These are phyloP conservation scores for Ceratobasidium sp. DNA, from an alignment of 1,284 basidiomycete species.

Conservation along the genomic window DNA sequence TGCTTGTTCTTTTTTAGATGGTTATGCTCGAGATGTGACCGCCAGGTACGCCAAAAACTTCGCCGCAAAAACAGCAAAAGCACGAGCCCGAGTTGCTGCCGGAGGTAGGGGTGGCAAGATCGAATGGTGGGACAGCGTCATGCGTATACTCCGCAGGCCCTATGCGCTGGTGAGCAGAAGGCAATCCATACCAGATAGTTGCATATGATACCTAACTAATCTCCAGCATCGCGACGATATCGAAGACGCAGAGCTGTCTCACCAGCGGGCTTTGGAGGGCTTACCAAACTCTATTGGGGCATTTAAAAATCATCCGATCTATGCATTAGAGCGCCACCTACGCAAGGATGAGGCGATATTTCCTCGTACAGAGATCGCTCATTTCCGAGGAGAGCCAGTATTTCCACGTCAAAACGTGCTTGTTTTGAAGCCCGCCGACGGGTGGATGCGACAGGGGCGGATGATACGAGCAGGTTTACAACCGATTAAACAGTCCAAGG, in stretches of 20 bases:
- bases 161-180: constrained; percentile 73
- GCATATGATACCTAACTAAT: constrained; percentile 42
- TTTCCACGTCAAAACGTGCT: constrained; percentile 86
- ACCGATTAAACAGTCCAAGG: constrained; percentile 90
- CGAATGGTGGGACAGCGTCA: constrained; percentile 86
- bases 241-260: constrained; percentile 92
- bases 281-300: constrained; percentile 92
- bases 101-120: constrained; percentile 62
- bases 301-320: constrained; percentile 97
- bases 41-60: constrained; percentile 76
- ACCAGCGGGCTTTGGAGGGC: constrained; percentile 82
- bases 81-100: constrained; percentile 66
- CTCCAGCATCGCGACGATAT: constrained; percentile 86
- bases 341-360: constrained; percentile 88
- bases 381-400: constrained; percentile 94
- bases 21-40: constrained; percentile 60
- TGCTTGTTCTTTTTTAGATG: constrained; percentile 57
- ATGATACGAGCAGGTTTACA: constrained; percentile 76
- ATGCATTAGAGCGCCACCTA: constrained; percentile 88
- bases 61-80: constrained; percentile 81
- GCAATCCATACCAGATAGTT: not conserved
- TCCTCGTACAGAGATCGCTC: constrained; percentile 85
- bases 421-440: constrained; percentile 87
- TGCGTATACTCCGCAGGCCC: constrained; percentile 69
- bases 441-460: constrained; percentile 92